Percentiles rank a stretch among this genome's conserved stretches.
Conservation (phyloP, 768 basidiomycete genomes). For the Serpula lacrymans region DNA sequence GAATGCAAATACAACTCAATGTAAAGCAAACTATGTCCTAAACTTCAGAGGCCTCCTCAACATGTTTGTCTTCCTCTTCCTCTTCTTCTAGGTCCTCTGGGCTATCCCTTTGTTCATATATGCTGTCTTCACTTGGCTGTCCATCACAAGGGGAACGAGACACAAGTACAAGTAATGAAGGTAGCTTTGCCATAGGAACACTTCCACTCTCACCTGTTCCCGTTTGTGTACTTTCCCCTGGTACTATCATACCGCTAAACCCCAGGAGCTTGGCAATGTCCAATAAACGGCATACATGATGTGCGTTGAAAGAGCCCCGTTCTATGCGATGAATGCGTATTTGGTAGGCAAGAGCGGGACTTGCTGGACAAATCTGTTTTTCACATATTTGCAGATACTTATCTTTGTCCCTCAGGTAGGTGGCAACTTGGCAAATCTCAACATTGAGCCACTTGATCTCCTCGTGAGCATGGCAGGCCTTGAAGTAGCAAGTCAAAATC, state of each 20-base stretch:
- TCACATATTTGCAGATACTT: constrained; percentile 4
- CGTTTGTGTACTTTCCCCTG: background rate
- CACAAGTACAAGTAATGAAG: background rate
- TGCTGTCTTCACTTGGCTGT: too few relatives aligned
- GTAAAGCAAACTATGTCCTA: too few relatives aligned
- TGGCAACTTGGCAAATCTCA: constrained; percentile 20
- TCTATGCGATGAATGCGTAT: background rate
- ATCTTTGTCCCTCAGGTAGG: background rate
- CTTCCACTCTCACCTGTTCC: background rate
- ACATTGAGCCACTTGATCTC: constrained; percentile 29
- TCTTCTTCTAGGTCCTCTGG: background rate
- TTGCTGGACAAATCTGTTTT: constrained; percentile 1
- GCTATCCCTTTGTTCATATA: background rate
- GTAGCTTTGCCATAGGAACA: background rate
- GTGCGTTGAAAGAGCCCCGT: background rate
- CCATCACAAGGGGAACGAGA: background rate
- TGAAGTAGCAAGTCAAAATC: constrained; percentile 31
- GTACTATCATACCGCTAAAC: background rate
- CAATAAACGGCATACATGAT: background rate
- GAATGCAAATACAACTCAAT: too few relatives aligned
- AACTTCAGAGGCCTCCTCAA: background rate
- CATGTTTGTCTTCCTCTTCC: background rate
- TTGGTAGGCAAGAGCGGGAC: background rate
- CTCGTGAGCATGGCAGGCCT: constrained; percentile 25
- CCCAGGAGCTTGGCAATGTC: background rate